Evolutionary conservation across 2,329 filamentous ascomycete species (phyloP), one percentile per base, ranked within the genome.

Genomic region (Dryadomyces quercus-mongolicae): DNA sequence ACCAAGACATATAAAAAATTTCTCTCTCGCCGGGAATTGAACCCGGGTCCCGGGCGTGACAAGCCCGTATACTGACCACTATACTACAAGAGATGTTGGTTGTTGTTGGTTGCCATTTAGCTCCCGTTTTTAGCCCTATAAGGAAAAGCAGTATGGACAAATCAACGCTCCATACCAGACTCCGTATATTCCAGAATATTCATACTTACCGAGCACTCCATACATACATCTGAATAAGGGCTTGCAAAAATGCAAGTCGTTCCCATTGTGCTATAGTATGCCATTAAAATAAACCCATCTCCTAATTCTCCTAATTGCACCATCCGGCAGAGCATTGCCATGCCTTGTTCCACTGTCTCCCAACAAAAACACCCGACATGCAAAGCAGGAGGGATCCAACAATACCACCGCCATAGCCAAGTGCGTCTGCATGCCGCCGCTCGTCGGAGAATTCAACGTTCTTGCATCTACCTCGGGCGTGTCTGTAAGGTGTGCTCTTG

Each of bases 51-150:
- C 51, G 51, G 51, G 51, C 51, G 51, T 52, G 51, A 52, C 57
- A 58, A 58, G 55, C 53, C 53, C 53, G 55, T 58, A 58, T 58
- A 58, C 56, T 59, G 54, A 56, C 55, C 55, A 58, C 55, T 58
- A 58, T 58, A 58, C 57, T 58, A 58, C 55, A 55, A 53, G 53
- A 58, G 57, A 58, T 45, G 8, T 20, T 0, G n/a, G 15, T 49
- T 34, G 18, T 53, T 34, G n/a, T n/a, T 15, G 53, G 49, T 44
- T 44, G 38, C 38, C 12, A 12, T 9, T 34, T 10, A 48, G 31
- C 13, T 9, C 12, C 10, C 13, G n/a, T 45, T 20, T 45, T n/a
- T 9, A 13, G 21, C 21, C 5, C 45, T 47, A 47, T 20, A 47
- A 47, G 45, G 42, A 12, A 18, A 45, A 1, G 18, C 18, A 21